Conservation (phyloP, 495 filamentous ascomycete genomes). For the Tuber magnatum region DNA sequence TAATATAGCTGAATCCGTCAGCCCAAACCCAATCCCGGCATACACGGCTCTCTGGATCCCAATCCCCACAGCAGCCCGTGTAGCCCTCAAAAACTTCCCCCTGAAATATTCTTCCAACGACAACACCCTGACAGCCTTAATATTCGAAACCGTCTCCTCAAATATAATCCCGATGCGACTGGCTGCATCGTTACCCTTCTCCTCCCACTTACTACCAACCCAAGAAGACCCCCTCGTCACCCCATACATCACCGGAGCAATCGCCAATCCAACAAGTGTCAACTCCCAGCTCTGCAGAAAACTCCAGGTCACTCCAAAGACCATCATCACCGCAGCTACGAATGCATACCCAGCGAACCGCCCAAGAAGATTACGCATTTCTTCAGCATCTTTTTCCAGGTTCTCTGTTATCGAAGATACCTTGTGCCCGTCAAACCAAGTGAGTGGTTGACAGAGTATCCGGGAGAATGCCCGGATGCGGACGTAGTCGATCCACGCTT, state of each 20-base stretch:
- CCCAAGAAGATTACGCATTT: constrained; percentile 74
- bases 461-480: constrained; percentile 61
- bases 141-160: constrained; percentile 72
- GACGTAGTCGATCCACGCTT: constrained; percentile 70
- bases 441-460: constrained; percentile 68
- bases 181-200: constrained; percentile 55
- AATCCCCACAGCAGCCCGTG: constrained; percentile 47
- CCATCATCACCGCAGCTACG: constrained; percentile 57
- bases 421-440: constrained; percentile 78
- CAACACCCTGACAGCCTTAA: constrained; percentile 70
- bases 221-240: constrained; percentile 57
- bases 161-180: constrained; percentile 54
- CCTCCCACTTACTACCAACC: constrained; percentile 65
- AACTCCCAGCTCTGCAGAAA: constrained; percentile 70
- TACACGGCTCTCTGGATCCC: constrained; percentile 56
- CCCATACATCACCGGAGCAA: constrained; percentile 60
- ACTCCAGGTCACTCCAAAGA: constrained; percentile 65
- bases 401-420: constrained; percentile 57
- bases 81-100: constrained; percentile 55
- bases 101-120: constrained; percentile 70
- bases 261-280: constrained; percentile 66
- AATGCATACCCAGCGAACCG: constrained; percentile 66
- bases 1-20: constrained; percentile 60
- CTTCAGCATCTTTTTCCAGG: constrained; percentile 77
- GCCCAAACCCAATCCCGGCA: constrained; percentile 66